Percentiles rank a stretch among this genome's conserved stretches.
These are phyloP conservation scores for Melaleuca alternifolia DNA, from an alignment of 345 rosid species.

Conservation along the genomic window DNA sequence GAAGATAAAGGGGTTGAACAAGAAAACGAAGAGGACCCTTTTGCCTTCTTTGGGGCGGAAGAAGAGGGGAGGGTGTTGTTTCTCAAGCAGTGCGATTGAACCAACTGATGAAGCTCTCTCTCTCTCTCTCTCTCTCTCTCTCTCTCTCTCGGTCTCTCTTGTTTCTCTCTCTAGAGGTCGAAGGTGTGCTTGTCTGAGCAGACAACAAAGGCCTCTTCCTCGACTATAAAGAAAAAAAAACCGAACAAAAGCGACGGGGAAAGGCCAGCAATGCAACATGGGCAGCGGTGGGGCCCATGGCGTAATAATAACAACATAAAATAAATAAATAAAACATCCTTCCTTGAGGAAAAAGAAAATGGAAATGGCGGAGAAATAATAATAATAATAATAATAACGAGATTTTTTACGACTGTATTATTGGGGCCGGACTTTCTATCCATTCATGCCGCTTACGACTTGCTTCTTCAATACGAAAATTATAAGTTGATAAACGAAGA, in stretches of 20 bases:
- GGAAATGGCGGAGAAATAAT: neutral
- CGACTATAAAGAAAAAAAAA: conserved; percentile 15
- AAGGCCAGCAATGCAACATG: conserved; percentile 35
- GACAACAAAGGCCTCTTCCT: neutral
- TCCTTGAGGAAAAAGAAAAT: neutral
- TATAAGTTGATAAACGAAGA: no score
- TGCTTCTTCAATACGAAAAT: no score
- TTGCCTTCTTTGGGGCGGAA: no score
- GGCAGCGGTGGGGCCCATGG: conserved; percentile 32
- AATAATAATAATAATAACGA: neutral
- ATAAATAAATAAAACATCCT: neutral
- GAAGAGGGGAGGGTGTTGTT: neutral
- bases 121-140: neutral
- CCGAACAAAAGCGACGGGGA: conserved; percentile 19
- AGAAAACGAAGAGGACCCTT: neutral
- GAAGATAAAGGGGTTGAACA: neutral
- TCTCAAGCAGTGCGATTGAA: conserved; percentile 15
- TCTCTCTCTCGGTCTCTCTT: neutral
- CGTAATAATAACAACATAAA: neutral
- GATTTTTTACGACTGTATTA: neutral
- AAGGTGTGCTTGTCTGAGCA: neutral
- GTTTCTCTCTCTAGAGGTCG: conserved; percentile 1
- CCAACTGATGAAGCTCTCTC: conserved; percentile 1
- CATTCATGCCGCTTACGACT: neutral
- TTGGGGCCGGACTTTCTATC: neutral